Conservation (phyloP, 768 basidiomycete genomes). For the Termitomyces sp. region DNA sequence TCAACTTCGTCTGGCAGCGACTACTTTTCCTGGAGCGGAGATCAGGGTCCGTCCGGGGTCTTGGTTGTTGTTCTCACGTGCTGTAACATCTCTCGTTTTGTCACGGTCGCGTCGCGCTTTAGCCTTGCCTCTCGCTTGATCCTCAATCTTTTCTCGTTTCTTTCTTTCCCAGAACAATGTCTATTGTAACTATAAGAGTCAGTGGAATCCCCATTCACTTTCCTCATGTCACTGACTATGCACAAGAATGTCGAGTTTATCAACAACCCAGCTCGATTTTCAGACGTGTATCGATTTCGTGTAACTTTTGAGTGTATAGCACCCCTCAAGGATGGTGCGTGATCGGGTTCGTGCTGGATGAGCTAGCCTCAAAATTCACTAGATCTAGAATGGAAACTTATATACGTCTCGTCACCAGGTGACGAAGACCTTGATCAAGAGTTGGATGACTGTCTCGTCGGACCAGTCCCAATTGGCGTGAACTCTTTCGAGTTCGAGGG, state of each 20-base stretch:
- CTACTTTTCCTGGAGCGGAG: not conserved
- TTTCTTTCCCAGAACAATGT: conserved; percentile 34
- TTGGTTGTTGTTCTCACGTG: conserved; percentile 6
- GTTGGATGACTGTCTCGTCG: conserved; percentile 95
- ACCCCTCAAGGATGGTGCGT: conserved; percentile 75
- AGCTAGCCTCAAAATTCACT: not conserved
- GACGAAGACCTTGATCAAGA: conserved; percentile 93
- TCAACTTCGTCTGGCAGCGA: not conserved
- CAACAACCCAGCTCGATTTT: conserved; percentile 90
- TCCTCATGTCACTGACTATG: not conserved
- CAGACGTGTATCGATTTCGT: conserved; percentile 86
- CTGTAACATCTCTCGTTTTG: conserved; percentile 4
- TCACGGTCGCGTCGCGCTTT: conserved; percentile 17
- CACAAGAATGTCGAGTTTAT: conserved; percentile 79
- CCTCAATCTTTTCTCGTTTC: conserved; percentile 3
- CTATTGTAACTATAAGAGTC: conserved; percentile 66
- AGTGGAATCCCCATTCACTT: conserved; percentile 13
- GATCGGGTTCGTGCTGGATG: not conserved
- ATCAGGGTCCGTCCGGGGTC: conserved; percentile 9
- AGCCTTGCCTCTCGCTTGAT: not conserved
- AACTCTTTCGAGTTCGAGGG: conserved; percentile 98
- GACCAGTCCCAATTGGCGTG: conserved; percentile 93
- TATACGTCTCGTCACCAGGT: conserved; percentile 93
- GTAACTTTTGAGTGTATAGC: conserved; percentile 98
- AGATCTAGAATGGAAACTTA: conserved; percentile 98